phyloP scores from a whole-genome alignment of 2,329 filamentous ascomycete species.

The Colletotrichum tofieldiae region DNA sequence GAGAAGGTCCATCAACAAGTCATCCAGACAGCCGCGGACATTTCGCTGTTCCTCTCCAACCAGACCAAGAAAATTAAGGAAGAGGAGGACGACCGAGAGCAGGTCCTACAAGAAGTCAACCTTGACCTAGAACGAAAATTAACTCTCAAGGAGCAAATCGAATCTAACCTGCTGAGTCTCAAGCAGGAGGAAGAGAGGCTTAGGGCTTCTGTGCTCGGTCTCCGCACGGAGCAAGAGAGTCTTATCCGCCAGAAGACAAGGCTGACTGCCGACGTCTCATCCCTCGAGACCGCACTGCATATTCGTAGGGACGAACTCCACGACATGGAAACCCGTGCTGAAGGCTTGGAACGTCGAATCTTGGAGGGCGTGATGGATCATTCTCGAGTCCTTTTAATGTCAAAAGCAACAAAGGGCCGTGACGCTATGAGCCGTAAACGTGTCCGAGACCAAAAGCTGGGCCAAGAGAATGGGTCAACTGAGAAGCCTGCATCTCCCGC shows the following conservation, averaged over 20 bases:
- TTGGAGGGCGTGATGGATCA: conserved; percentile 97
- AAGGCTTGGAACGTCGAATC: conserved; percentile 91
- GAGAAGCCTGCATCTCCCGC: conserved; percentile 51
- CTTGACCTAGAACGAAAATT: conserved; percentile 85
- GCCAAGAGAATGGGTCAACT: conserved; percentile 44
- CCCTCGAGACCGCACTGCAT: conserved; percentile 89
- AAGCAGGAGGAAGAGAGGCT: conserved; percentile 69
- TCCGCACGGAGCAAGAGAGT: conserved; percentile 81
- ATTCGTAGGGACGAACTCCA: conserved; percentile 93
- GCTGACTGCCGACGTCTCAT: conserved; percentile 88
- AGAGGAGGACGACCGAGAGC: conserved; percentile 84
- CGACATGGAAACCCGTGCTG: conserved; percentile 90
- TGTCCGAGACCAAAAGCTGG: conserved; percentile 62
- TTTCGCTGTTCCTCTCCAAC: conserved; percentile 84
- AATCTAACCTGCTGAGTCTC: conserved; percentile 67
- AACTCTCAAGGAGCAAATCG: conserved; percentile 75
- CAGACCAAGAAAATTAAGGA: conserved; percentile 83
- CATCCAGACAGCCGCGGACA: conserved; percentile 84
- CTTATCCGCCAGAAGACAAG: conserved; percentile 84
- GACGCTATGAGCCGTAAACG: conserved; percentile 75
- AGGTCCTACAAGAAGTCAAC: conserved; percentile 84
- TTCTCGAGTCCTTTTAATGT: conserved; percentile 89
- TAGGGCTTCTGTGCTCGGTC: conserved; percentile 68
- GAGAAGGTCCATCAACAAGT: conserved; percentile 93
- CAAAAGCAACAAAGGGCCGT: conserved; percentile 70